Conservation (phyloP, 805 yeast genomes). For the Spathaspora passalidarum region DNA sequence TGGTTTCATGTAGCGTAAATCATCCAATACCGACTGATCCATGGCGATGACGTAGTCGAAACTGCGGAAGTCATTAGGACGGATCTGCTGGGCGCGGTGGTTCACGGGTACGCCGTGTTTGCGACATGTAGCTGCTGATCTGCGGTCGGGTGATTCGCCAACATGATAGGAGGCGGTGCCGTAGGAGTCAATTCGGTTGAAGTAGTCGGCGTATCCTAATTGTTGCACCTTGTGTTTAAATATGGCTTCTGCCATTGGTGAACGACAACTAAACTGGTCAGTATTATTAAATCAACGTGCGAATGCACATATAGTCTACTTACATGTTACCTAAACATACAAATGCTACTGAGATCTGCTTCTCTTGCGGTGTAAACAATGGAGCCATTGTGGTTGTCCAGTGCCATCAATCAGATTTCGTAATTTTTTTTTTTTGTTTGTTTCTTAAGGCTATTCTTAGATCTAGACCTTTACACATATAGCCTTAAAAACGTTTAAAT, state of each 20-base stretch:
- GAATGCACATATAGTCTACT: constrained; percentile 20
- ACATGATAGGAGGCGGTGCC: constrained; percentile 85
- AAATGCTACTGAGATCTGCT: constrained; percentile 67
- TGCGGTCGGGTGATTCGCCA: constrained; percentile 78
- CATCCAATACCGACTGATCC: constrained; percentile 58
- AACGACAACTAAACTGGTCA: constrained; percentile 60
- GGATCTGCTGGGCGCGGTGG: constrained; percentile 74
- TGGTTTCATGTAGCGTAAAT: constrained; percentile 54
- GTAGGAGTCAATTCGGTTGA: constrained; percentile 71
- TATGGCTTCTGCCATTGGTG: constrained; percentile 98
- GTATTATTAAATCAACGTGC: not conserved
- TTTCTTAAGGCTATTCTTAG: not conserved
- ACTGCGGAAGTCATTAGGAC: constrained; percentile 44
- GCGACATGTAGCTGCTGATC: constrained; percentile 67
- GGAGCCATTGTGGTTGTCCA: constrained; percentile 12
- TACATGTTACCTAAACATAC: constrained; percentile 89
- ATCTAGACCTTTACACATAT: not conserved
- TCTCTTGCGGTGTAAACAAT: constrained; percentile 16
- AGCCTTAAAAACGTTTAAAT: not conserved
- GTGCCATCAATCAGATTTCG: not conserved
- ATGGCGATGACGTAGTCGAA: constrained; percentile 72
- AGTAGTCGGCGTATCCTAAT: constrained; percentile 40
- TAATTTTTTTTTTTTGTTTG: not conserved
- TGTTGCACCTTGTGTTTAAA: constrained; percentile 63
- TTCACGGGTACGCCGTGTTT: constrained; percentile 70